Evolutionary conservation across 78 protist species (phyloP).

Genomic region (Protostelium mycophagum): DNA sequence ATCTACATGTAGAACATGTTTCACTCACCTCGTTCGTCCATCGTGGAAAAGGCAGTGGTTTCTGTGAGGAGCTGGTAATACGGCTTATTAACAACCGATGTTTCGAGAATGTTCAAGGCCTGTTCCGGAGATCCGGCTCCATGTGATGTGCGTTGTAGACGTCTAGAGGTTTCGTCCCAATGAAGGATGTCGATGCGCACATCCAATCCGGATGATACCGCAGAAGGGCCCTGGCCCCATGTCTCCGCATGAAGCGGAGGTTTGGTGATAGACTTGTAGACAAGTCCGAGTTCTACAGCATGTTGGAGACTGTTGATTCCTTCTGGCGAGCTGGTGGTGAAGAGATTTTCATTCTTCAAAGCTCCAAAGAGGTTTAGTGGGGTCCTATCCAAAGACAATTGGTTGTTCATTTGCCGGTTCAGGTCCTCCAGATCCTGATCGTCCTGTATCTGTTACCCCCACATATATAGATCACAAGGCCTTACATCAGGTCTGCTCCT

Average conservation of each 20-base stretch:
- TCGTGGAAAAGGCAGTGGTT: neutral
- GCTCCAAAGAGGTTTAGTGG: neutral
- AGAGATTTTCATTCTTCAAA: neutral
- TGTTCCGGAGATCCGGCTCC: neutral
- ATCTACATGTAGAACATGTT: neutral
- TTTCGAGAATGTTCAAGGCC: neutral
- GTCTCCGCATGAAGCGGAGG: neutral
- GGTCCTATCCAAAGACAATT: no score
- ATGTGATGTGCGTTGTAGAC: neutral
- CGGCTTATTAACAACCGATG: neutral
- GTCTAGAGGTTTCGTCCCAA: neutral
- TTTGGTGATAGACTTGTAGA: neutral
- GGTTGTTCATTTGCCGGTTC: neutral
- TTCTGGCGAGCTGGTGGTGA: neutral
- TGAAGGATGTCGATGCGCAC: neutral
- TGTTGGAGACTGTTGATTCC: neutral
- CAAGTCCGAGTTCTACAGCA: neutral
- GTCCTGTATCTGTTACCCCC: neutral
- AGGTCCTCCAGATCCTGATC: neutral
- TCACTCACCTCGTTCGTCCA: neutral
- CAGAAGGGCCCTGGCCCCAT: neutral
- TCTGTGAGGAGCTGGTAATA: neutral
- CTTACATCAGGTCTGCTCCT: neutral
- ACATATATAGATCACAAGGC: neutral
- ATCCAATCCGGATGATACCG: neutral